phyloP scores from a whole-genome alignment of 2,329 filamentous ascomycete genomes.

The Trichoderma asperellum region DNA sequence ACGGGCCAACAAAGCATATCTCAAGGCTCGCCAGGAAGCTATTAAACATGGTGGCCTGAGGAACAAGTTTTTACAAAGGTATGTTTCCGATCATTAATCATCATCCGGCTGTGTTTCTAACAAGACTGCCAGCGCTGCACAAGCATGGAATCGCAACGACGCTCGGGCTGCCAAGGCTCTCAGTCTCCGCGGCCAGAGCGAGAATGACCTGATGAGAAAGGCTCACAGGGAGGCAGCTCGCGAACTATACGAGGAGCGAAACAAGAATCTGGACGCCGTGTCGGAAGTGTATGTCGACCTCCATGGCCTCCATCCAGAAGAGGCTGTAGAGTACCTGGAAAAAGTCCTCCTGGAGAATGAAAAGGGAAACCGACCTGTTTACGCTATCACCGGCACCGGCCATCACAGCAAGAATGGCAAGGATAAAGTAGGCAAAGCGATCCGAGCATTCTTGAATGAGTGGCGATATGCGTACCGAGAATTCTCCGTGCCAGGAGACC shows the following conservation, averaged over 20 bases:
- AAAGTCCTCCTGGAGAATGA: slow-evolving; percentile 83
- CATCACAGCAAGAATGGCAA: slow-evolving; percentile 99
- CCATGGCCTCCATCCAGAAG: slow-evolving; percentile 97
- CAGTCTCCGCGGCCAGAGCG: slow-evolving; percentile 89
- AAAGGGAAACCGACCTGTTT: slow-evolving; percentile 74
- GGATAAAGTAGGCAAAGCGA: slow-evolving; percentile 95
- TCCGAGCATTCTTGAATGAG: slow-evolving; percentile 88
- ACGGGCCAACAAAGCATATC: slow-evolving; percentile 87
- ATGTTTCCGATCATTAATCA: slow-evolving; percentile 35
- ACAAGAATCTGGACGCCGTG: slow-evolving; percentile 64
- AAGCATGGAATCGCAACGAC: slow-evolving; percentile 98
- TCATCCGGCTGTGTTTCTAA: slow-evolving; percentile 29
- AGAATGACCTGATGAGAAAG: slow-evolving; percentile 97
- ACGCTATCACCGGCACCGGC: slow-evolving; percentile 94
- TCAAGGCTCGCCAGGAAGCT: slow-evolving; percentile 92
- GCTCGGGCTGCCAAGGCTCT: slow-evolving; percentile 93
- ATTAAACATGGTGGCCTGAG: slow-evolving; percentile 96
- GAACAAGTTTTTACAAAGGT: slow-evolving; percentile 97
- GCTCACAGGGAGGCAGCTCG: slow-evolving; percentile 92
- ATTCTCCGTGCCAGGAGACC: slow-evolving; percentile 94
- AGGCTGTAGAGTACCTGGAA: slow-evolving; percentile 93
- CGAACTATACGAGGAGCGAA: slow-evolving; percentile 91
- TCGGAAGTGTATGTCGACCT: slow-evolving; percentile 91
- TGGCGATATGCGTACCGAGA: slow-evolving; percentile 96
- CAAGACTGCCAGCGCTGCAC: slow-evolving; percentile 69